Base-by-base conservation (phyloP, 2,329 filamentous ascomycete genomes). In the Colletotrichum falcatum region DNA sequence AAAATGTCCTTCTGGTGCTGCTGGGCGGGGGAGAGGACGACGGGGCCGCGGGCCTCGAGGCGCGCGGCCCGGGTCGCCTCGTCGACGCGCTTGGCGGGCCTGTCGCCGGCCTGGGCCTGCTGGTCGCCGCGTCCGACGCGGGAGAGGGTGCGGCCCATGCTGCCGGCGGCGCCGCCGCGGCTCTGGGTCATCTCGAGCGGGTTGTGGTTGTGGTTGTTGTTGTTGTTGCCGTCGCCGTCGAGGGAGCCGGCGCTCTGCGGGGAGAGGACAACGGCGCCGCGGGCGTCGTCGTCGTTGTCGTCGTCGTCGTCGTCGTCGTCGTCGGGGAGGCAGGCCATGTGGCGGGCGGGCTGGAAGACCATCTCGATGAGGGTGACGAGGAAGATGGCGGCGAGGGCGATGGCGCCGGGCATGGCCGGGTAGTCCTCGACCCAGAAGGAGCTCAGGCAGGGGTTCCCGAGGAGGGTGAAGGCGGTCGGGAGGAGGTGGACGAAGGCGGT, bases 301-400 rank as follows among this genome's bases (percentile, higher is more conserved):
- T 46, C 12, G n/a, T 8, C 44, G n/a, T 2, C 84, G 49, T 9
- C 44, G n/a, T n/a, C n/a, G 44, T 5, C 44, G 44, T 48, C 8
- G n/a, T 12, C 44, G n/a, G 58, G 61, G 49, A 39, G 3, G 56
- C 59, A 51, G 53, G 58, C 23, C 16, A 77, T 70, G 61, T 79
- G 80, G 20, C 81, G 78, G 20, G 80, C 79, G 0, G 84, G 84
- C 49, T 84, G 83, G 66, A 90, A 88, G 33, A 87, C 81, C 87
- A 90, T 97, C 80, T 98, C 95, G 71, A 98, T 87, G 14, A 91
- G 86, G 12, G 95, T 92, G 8, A 97, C 94, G 12, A 93, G 85
- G 75, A 97, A 87, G 46, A 94, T 92, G 35, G 92, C 90, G 14
- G 90, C 83, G 89, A 97, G 94, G 59, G 93, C 91, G 68, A 97